A percentile compares a stretch with the other conserved stretches of the same genome.
Evolutionary conservation across 164 flowering plant species (phyloP).

Genomic region (Chloranthus sessilifolius): DNA sequence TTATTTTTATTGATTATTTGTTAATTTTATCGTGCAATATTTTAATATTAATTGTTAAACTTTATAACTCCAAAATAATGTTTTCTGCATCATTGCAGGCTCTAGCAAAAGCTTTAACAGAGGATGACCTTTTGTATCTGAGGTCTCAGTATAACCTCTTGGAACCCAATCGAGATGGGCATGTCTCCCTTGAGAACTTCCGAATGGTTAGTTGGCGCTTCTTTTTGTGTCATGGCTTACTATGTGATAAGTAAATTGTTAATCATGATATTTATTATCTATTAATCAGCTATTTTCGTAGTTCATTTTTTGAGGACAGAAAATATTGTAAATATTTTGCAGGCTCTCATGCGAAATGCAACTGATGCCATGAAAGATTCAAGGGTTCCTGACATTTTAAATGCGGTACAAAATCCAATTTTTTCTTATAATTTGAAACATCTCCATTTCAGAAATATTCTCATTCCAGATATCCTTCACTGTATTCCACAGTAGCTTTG

Average conservation of each 20-base stretch:
- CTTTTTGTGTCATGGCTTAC: background rate
- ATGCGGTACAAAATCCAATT: slow-evolving; percentile 39
- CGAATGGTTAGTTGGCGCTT: slow-evolving; percentile 35
- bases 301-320: too few species aligned
- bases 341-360: slow-evolving; percentile 70
- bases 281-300: too few species aligned
- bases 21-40: background rate
- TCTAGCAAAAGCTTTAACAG: slow-evolving; percentile 80
- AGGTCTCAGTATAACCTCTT: slow-evolving; percentile 57
- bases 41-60: too few species aligned
- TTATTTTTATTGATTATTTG: background rate
- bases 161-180: slow-evolving; percentile 66
- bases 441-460: background rate
- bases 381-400: slow-evolving; percentile 63
- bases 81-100: slow-evolving; percentile 45
- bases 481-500: background rate
- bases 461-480: background rate
- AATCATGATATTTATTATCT: too few species aligned
- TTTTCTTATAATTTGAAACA: too few species aligned
- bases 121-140: slow-evolving; percentile 65
- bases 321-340: slow-evolving; percentile 23
- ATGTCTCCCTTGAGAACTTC: slow-evolving; percentile 58
- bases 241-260: too few species aligned
- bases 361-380: slow-evolving; percentile 94
- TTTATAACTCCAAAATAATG: background rate